These are phyloP conservation scores for Ustilago hordei DNA, from an alignment of 1,284 basidiomycete species.

Conservation along the genomic window DNA sequence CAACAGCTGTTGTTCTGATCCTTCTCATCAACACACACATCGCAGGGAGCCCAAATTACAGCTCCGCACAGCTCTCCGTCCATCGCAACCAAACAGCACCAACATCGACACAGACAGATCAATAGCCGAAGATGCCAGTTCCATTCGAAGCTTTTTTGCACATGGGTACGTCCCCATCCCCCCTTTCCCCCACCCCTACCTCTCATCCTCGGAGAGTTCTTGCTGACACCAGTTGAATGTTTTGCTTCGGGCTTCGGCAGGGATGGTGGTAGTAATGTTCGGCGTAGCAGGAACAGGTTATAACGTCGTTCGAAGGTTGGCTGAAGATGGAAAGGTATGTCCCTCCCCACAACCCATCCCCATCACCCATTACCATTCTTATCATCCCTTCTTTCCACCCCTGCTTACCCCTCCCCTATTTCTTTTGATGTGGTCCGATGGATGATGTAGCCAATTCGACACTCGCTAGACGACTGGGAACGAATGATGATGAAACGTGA, in stretches of 20 bases:
- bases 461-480: constrained; percentile 69
- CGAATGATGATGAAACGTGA: constrained; percentile 69
- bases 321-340: constrained; percentile 69
- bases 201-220: background rate
- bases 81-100: background rate
- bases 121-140: constrained; percentile 60
- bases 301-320: constrained; percentile 59
- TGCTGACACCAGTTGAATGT: background rate
- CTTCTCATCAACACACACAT: too few relatives aligned
- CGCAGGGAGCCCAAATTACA: too few relatives aligned
- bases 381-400: too few relatives aligned
- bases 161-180: constrained; percentile 52
- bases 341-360: background rate
- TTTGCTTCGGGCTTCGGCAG: constrained; percentile 6
- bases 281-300: constrained; percentile 68
- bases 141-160: constrained; percentile 68
- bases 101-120: background rate
- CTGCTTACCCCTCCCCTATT: background rate
- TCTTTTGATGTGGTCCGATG: background rate
- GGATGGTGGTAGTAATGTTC: constrained; percentile 68
- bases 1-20: too few relatives aligned
- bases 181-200: background rate
- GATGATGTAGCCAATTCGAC: constrained; percentile 56
- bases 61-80: too few relatives aligned
- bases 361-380: too few relatives aligned